Percentiles rank a stretch among this genome's conserved stretches.
These are phyloP conservation scores for Xylariaceae sp. DNA, from an alignment of 2,329 filamentous ascomycete species.

Conservation along the genomic window DNA sequence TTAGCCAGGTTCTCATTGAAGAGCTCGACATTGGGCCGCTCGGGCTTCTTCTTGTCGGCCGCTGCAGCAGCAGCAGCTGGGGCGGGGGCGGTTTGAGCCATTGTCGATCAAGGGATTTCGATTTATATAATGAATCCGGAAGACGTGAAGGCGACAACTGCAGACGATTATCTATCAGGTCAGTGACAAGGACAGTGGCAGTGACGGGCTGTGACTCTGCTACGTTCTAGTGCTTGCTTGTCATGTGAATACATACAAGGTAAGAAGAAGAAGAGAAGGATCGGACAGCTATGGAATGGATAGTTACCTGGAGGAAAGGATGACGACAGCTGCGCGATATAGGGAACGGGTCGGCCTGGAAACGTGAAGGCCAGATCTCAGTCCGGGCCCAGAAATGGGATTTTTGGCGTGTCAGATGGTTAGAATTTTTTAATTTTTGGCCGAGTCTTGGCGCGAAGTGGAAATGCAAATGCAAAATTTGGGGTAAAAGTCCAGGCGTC, in stretches of 20 bases:
- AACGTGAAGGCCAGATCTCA: conserved; percentile 29
- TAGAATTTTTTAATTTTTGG: conserved; percentile 19
- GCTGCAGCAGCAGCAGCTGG: conserved; percentile 44
- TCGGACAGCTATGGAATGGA: too few relatives aligned
- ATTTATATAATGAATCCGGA: conserved; percentile 1
- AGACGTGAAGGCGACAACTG: background rate
- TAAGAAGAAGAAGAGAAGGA: background rate
- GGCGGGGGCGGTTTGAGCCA: conserved; percentile 44
- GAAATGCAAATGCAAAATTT: conserved; percentile 4
- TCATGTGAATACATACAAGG: background rate
- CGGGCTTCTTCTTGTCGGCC: conserved; percentile 55
- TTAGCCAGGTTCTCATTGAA: conserved; percentile 75
- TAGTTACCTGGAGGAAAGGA: too few relatives aligned
- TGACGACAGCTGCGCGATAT: background rate
- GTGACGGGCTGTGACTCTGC: background rate
- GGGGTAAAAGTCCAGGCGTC: conserved; percentile 8
- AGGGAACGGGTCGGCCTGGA: conserved; percentile 11
- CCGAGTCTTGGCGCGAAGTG: conserved; percentile 12
- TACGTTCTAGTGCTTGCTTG: background rate
- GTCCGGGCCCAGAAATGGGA: conserved; percentile 18
- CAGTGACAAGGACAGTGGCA: conserved; percentile 8
- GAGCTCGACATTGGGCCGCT: conserved; percentile 79
- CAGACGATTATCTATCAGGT: conserved; percentile 8
- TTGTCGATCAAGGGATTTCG: conserved; percentile 29
- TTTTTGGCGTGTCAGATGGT: background rate